These are phyloP conservation scores for Babesia ovata DNA, from an alignment of 169 alveolate genomes.

Conservation along the genomic window DNA sequence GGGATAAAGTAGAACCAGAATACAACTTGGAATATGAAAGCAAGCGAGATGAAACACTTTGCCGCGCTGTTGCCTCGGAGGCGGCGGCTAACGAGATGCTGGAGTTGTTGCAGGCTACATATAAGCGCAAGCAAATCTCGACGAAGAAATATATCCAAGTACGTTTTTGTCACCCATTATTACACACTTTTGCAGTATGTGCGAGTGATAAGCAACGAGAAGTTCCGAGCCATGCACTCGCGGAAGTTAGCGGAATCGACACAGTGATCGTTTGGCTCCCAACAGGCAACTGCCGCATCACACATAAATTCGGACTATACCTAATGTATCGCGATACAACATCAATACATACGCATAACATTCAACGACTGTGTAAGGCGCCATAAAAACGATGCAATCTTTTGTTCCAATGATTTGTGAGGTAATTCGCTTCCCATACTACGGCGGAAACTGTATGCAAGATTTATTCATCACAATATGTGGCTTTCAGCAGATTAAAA, in stretches of 20 bases:
- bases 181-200: not conserved
- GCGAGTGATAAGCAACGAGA: slow-evolving; percentile 3
- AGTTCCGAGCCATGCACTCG: slow-evolving; percentile 15
- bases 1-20: not conserved
- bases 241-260: not conserved
- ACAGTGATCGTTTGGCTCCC: too few relatives aligned
- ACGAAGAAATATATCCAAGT: slow-evolving; percentile 49
- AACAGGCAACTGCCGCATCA: too few relatives aligned
- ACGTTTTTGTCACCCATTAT: not conserved
- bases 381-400: too few relatives aligned
- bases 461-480: too few relatives aligned
- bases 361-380: too few relatives aligned
- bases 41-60: slow-evolving; percentile 3
- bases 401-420: too few relatives aligned
- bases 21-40: not conserved
- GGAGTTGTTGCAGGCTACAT: slow-evolving; percentile 31
- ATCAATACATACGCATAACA: too few relatives aligned
- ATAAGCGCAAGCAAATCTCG: slow-evolving; percentile 36
- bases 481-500: not conserved
- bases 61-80: slow-evolving; percentile 35
- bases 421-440: too few relatives aligned
- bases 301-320: too few relatives aligned
- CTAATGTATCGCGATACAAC: too few relatives aligned
- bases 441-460: too few relatives aligned
- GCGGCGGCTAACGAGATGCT: slow-evolving; percentile 49